Conservation (phyloP, 1,284 basidiomycete species). For the Moesziomyces globuligerus region DNA sequence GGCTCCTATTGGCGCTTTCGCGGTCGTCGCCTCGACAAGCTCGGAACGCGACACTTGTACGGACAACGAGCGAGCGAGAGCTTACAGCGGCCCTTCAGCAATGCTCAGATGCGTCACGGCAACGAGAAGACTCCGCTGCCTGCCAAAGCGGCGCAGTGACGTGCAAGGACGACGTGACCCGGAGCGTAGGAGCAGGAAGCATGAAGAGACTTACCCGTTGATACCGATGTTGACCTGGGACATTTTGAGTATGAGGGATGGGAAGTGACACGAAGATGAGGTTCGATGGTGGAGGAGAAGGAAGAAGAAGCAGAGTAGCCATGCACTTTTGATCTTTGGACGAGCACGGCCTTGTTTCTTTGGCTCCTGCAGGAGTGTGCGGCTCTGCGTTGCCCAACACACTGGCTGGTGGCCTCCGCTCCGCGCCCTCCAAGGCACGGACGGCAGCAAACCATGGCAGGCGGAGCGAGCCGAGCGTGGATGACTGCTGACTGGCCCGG, state of each 20-base stretch:
- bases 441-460: too few species aligned
- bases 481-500: background rate
- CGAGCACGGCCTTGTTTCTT: background rate
- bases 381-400: background rate
- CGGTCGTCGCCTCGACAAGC: too few species aligned
- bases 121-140: too few species aligned
- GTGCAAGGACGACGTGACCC: background rate
- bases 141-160: background rate
- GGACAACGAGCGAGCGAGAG: too few species aligned
- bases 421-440: too few species aligned
- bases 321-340: background rate
- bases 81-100: too few species aligned
- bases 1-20: too few species aligned
- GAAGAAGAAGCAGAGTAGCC: slow-evolving; percentile 8
- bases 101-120: too few species aligned
- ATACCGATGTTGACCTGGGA: slow-evolving; percentile 60
- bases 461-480: background rate
- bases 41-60: too few species aligned
- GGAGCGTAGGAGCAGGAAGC: background rate
- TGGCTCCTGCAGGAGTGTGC: background rate
- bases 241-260: slow-evolving; percentile 30
- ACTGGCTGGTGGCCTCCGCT: too few species aligned
- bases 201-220: slow-evolving; percentile 57
- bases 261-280: slow-evolving; percentile 1
- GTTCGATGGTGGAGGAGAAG: slow-evolving; percentile 14